phyloP scores from a whole-genome alignment of 805 yeast species.

The Kodamaea laetipori region DNA sequence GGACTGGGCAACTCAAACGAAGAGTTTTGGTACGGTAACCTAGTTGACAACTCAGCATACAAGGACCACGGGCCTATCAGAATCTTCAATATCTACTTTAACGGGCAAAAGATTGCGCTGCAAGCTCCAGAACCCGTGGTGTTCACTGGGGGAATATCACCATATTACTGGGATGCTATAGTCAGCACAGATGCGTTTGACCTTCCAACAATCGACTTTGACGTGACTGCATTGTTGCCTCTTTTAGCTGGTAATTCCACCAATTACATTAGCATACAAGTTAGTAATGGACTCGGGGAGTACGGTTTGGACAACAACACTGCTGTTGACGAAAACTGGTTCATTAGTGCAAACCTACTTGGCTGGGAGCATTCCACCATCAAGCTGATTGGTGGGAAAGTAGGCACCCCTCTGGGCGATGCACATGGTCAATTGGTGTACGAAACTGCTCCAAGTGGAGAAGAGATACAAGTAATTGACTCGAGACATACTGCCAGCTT shows the following conservation, averaged over 20 bases:
- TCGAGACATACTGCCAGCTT: conserved; percentile 5
- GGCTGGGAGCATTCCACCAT: conserved; percentile 45
- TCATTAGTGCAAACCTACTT: conserved; percentile 55
- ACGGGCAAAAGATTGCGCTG: conserved; percentile 60
- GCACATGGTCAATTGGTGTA: conserved; percentile 3
- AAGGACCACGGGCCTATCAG: conserved; percentile 69
- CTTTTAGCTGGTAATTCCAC: conserved; percentile 48
- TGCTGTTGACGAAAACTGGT: conserved; percentile 55
- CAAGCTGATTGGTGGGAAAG: conserved; percentile 3
- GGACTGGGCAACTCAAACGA: conserved; percentile 78
- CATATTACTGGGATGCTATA: conserved; percentile 78
- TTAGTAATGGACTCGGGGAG: conserved; percentile 57
- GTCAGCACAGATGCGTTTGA: conserved; percentile 77
- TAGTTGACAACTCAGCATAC: conserved; percentile 47
- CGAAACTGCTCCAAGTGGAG: not conserved
- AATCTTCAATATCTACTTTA: conserved; percentile 59
- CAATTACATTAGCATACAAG: conserved; percentile 41
- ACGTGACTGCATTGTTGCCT: conserved; percentile 70
- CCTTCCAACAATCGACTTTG: conserved; percentile 69
- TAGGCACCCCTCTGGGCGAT: not conserved
- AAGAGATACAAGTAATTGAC: not conserved
- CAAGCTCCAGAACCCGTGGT: conserved; percentile 72
- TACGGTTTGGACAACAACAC: conserved; percentile 20
- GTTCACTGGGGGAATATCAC: conserved; percentile 83
- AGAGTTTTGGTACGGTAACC: conserved; percentile 80